Percentiles rank a stretch among this genome's conserved stretches.
Conservation (phyloP, 805 yeast species). For the Nakazawaea pomicola region DNA sequence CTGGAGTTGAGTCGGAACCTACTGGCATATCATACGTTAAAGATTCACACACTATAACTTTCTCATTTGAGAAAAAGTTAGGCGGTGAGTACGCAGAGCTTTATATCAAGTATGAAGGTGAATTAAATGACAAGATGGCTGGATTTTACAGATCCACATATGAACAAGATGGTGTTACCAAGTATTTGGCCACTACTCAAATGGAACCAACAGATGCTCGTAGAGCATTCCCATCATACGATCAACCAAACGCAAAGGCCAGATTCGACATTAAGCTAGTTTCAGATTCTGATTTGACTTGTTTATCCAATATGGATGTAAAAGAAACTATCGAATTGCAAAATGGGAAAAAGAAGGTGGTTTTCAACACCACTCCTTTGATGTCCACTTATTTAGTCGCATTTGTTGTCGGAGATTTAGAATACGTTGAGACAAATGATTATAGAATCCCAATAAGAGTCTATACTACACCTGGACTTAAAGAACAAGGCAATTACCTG, state of each 20-base stretch:
- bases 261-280: slow-evolving; percentile 54
- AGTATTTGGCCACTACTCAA: slow-evolving; percentile 60
- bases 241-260: slow-evolving; percentile 69
- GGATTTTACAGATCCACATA: slow-evolving; percentile 70
- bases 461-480: slow-evolving; percentile 47
- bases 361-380: slow-evolving; percentile 59
- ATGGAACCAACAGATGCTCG: slow-evolving; percentile 79
- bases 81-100: slow-evolving; percentile 28
- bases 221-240: slow-evolving; percentile 73
- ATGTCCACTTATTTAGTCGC: slow-evolving; percentile 77
- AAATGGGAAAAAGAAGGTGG: slow-evolving; percentile 38
- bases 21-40: slow-evolving; percentile 27
- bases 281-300: slow-evolving; percentile 47
- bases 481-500: slow-evolving; percentile 42
- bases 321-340: slow-evolving; percentile 31
- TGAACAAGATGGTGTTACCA: slow-evolving; percentile 49
- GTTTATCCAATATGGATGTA: slow-evolving; percentile 65
- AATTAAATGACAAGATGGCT: slow-evolving; percentile 62
- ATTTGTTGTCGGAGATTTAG: slow-evolving; percentile 64
- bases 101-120: slow-evolving; percentile 39
- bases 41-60: slow-evolving; percentile 53
- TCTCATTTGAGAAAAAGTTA: slow-evolving; percentile 42
- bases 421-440: slow-evolving; percentile 49
- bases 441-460: slow-evolving; percentile 56
- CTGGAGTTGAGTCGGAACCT: slow-evolving; percentile 18